Base-by-base conservation (phyloP, 2,329 filamentous ascomycete species). In the Fusarium siculi region DNA sequence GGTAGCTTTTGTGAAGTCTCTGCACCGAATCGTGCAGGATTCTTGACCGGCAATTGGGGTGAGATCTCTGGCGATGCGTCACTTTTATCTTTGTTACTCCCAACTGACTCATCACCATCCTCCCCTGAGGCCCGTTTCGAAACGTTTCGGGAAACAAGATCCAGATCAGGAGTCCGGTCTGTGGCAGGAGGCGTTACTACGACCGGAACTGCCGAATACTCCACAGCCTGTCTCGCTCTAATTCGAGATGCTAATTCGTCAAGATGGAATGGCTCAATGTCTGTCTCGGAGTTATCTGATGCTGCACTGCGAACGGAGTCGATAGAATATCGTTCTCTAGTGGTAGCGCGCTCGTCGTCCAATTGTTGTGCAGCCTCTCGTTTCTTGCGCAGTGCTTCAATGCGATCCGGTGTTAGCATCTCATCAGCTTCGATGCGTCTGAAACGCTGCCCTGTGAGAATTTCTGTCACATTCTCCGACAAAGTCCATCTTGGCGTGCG, bases 351-450 rank as follows among this genome's bases (percentile, higher is more conserved):
- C 5, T 68, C 69, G 23, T 73, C 69, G n/a, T 75, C 72, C 40
- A 78, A 70, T 37, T 74, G 70, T 11, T 70, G 67, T 5, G 73
- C 75, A 44, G 77, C 72, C 61, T 81, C 78, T 34, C 80, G 76
- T 28, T 72, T 84, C 76, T 79, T 81, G 54, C 82, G 84, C 28
- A 86, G 82, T 55, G 84, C 82, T 72, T 88, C 84, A 30, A 90
- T 80, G 42, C 85, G 85, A 39, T 84, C 83, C 23, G 88, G 85
- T 16, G 88, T 87, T 18, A 90, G 79, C 82, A 90, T 89, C 80
- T 91, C 89, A 57, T 90, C 87, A 1, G 85, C 88, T 68, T 91
- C 88, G 59, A 88, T 83, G 52, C 84, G 85, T 68, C 84, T 84
- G 76, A 91, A 90, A 50, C 87, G 82, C 47, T 86, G 87, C 23